Conservation (phyloP, 2,329 filamentous ascomycete genomes). For the Leptodontidium sp. region DNA sequence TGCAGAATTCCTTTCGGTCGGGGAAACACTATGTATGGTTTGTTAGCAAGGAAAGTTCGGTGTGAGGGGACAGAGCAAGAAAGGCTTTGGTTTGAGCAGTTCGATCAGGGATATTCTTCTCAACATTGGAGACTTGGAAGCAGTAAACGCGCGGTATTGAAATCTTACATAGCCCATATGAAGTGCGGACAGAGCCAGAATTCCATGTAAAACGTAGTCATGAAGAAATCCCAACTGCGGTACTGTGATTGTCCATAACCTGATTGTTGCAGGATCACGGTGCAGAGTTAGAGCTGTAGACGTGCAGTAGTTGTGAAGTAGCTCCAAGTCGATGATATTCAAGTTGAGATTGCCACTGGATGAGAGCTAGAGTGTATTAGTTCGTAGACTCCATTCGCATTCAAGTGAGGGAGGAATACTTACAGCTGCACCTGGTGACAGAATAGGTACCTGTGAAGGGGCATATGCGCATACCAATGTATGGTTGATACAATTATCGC, state of each 20-base stretch:
- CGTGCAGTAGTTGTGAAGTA: constrained; percentile 36
- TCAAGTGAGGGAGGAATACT: constrained; percentile 5
- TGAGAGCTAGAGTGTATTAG: constrained; percentile 10
- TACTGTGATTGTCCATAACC: constrained; percentile 46
- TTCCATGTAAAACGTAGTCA: constrained; percentile 56
- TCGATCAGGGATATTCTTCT: too few species aligned
- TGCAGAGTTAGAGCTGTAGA: constrained; percentile 56
- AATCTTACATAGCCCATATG: constrained; percentile 53
- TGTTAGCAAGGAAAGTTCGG: not conserved
- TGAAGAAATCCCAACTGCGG: constrained; percentile 55
- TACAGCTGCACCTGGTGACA: constrained; percentile 19
- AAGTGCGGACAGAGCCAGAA: constrained; percentile 57
- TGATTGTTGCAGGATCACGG: constrained; percentile 49
- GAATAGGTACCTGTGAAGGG: constrained; percentile 24
- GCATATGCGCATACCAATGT: constrained; percentile 48
- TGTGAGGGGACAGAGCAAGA: not conserved
- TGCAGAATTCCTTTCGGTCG: constrained; percentile 48
- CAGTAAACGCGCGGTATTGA: too few species aligned
- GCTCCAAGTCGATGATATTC: constrained; percentile 46
- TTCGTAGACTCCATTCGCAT: not conserved
- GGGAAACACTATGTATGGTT: constrained; percentile 35
- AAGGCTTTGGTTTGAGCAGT: not conserved
- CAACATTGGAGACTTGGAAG: not conserved
- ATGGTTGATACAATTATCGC: constrained; percentile 51
- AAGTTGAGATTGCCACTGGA: constrained; percentile 31